phyloP scores from a whole-genome alignment of 495 filamentous ascomycete species.

The Hypoxylon rickii region DNA sequence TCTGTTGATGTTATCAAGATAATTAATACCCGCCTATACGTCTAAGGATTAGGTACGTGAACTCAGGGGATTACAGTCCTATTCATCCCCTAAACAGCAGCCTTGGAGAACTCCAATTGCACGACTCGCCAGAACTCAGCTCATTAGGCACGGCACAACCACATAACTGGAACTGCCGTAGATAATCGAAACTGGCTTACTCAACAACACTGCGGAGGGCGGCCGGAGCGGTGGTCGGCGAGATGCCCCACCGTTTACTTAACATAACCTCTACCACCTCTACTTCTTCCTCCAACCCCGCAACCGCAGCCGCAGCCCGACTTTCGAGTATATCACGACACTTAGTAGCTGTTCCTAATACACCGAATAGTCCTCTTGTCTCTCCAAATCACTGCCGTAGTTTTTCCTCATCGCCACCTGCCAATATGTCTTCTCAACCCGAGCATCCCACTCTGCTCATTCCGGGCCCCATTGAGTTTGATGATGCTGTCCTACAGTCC shows the following conservation, averaged over 20 bases:
- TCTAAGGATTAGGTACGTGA: no score
- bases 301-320: conserved; percentile 70
- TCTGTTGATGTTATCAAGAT: background rate
- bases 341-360: conserved; percentile 60
- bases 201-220: conserved; percentile 35
- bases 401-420: conserved; percentile 33
- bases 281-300: conserved; percentile 66
- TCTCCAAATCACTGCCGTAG: conserved; percentile 41
- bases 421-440: conserved; percentile 78
- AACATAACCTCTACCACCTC: conserved; percentile 42
- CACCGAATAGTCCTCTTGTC: conserved; percentile 61
- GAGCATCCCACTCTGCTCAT: conserved; percentile 85
- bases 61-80: no score
- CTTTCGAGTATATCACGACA: conserved; percentile 83
- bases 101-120: background rate
- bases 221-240: conserved; percentile 40
- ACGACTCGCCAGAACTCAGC: no score
- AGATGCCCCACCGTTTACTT: conserved; percentile 48
- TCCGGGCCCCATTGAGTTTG: conserved; percentile 97
- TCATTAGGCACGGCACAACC: no score
- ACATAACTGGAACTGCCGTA: no score
- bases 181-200: conserved; percentile 39
- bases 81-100: no score
- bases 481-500: conserved; percentile 92
- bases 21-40: no score